Percentiles rank a stretch among this genome's conserved stretches.
Conservation (phyloP, 176 grass and related monocot species). For the Ensete glaucum region DNA sequence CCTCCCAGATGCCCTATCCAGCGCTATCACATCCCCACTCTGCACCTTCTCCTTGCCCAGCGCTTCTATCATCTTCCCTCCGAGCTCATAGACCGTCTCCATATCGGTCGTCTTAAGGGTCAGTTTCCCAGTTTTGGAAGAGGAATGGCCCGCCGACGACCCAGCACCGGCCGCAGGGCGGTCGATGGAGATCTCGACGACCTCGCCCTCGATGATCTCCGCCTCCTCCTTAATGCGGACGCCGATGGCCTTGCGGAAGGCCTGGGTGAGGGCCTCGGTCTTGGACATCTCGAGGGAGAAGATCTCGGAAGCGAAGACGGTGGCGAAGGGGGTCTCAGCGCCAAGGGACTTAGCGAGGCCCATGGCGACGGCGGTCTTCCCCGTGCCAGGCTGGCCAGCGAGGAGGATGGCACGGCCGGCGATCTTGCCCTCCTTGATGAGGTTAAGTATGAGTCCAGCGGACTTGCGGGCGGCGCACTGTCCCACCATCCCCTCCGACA, state of each 20-base stretch:
- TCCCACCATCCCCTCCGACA: constrained; percentile 97
- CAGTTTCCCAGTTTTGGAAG: constrained; percentile 57
- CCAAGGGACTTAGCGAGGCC: constrained; percentile 95
- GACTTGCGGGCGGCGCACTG: constrained; percentile 74
- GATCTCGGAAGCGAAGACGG: constrained; percentile 71
- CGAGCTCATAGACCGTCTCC: constrained; percentile 92
- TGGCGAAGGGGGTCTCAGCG: constrained; percentile 79
- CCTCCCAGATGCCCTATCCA: constrained; percentile 77
- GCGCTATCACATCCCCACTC: constrained; percentile 80
- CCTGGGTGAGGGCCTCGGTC: constrained; percentile 86
- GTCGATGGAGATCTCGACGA: constrained; percentile 87
- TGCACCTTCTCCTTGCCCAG: constrained; percentile 91
- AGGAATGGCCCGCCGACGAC: constrained; percentile 6
- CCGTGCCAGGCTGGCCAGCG: constrained; percentile 82
- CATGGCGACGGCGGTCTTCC: constrained; percentile 92
- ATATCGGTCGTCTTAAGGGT: constrained; percentile 93
- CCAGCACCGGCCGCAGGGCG: constrained; percentile 36
- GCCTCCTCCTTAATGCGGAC: constrained; percentile 98
- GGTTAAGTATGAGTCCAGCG: constrained; percentile 71
- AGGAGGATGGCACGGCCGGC: constrained; percentile 77
- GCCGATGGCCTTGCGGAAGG: constrained; percentile 77
- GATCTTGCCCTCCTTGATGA: constrained; percentile 79
- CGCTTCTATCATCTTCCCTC: constrained; percentile 97
- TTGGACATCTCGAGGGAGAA: constrained; percentile 95
- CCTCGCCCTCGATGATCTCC: constrained; percentile 98